Base-by-base conservation (phyloP, 1,139 yeast species). In the Tardiomyces digboiensis region DNA sequence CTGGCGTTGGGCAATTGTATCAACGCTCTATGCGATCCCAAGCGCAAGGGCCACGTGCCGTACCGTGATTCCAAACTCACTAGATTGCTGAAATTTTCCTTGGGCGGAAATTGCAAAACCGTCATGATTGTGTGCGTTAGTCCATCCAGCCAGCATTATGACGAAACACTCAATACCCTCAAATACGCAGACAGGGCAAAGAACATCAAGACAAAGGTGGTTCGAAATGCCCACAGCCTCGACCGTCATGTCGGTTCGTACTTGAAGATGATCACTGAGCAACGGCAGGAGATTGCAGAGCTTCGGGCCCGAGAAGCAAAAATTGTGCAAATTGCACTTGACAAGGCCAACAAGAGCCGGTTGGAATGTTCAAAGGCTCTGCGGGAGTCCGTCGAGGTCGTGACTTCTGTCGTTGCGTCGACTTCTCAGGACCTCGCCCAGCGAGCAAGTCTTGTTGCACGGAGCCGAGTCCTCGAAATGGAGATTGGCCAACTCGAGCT, bases 61-160 rank as follows among this genome's bases (percentile, higher is more conserved):
- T 89, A 85, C 61, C 66, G 97, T 52, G 95, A 89, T 61, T 86
- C 95, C 5, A 88, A 88, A 56, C 70, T 89, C 43, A 89, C 97
- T 0, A 67, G 97, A 52, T 67, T 89, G 43, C 72, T 89, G 45
- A 87, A 88, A 58, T 87, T 85, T 59, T 87, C 96, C 0, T 68
- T 89, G n/a, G 96, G 96, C 3, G 97, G 97, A 0, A 86, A 87
- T 59, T 88, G 97, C 64, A 83, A 85, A 61, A 89, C 97, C 0
- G 91, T 87, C 4, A 89, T 89, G 97, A 86, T 89, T 54, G 97
- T 88, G 1, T 89, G 97, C 64, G 76, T 89, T 2, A 82, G 94
- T 2, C 97, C 97, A 0, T 82, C 88, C 50, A 76, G 85, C 29
- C 74, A 72, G 37, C 96, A 89, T 61, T 87, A 86, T 59, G 97